A percentile compares a stretch with the other conserved stretches of the same genome.
Evolutionary conservation across 169 alveolate species (phyloP).

Genomic region (Plasmodium malariae): DNA sequence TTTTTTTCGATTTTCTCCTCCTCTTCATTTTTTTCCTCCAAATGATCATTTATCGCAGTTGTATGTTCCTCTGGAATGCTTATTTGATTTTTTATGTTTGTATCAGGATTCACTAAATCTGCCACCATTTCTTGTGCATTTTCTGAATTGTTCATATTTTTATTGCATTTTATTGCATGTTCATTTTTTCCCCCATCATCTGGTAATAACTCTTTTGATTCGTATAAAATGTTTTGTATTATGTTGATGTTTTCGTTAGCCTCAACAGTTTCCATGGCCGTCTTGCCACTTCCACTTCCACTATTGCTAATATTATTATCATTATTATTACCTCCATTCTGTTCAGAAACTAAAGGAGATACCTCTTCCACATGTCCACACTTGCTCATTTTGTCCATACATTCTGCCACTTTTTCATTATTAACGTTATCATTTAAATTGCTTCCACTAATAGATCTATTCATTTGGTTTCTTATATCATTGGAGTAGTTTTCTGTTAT

Average conservation of each 20-base stretch:
- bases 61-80: neutral
- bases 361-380: no score
- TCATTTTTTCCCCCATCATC: no score
- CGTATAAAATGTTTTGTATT: no score
- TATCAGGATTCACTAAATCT: neutral
- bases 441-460: no score
- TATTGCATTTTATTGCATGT: no score
- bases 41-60: neutral
- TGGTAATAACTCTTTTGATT: no score
- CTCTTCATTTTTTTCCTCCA: conserved; percentile 8
- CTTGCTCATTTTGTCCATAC: no score
- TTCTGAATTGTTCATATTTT: conserved; percentile 2
- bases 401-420: no score
- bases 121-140: neutral
- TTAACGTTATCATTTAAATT: no score
- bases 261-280: neutral
- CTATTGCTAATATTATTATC: neutral
- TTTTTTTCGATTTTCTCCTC: neutral
- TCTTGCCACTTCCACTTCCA: neutral
- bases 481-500: no score
- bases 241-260: neutral
- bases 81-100: neutral
- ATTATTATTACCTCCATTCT: neutral
- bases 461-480: no score
- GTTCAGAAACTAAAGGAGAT: no score